Evolutionary conservation across 2,329 filamentous ascomycete species (phyloP).

Genomic region (Neonectria coccinea): DNA sequence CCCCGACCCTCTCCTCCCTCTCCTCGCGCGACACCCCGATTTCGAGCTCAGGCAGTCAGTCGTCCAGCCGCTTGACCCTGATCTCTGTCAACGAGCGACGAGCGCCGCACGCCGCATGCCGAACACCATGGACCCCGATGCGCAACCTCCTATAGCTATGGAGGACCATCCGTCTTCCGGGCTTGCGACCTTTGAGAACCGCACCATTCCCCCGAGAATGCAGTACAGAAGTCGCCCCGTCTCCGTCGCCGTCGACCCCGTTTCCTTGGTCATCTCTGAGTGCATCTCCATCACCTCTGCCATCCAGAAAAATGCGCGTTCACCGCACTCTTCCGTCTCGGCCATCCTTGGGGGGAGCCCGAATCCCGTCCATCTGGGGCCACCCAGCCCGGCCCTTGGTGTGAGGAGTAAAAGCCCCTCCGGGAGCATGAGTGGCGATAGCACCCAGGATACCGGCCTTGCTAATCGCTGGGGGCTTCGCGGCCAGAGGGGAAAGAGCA

Average conservation of each 20-base stretch:
- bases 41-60: background rate
- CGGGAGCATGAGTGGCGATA: slow-evolving; percentile 53
- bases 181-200: slow-evolving; percentile 37
- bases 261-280: slow-evolving; percentile 96
- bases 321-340: slow-evolving; percentile 94
- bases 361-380: slow-evolving; percentile 66
- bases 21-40: slow-evolving; percentile 5
- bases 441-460: slow-evolving; percentile 66
- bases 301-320: slow-evolving; percentile 97
- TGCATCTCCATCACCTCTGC: slow-evolving; percentile 98
- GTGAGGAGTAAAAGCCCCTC: slow-evolving; percentile 57
- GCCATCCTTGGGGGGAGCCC: slow-evolving; percentile 88
- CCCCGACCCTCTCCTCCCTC: slow-evolving; percentile 14
- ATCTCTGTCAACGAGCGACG: slow-evolving; percentile 28
- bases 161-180: slow-evolving; percentile 41
- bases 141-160: slow-evolving; percentile 41
- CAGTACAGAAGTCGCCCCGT: slow-evolving; percentile 72
- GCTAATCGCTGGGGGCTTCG: slow-evolving; percentile 92
- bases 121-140: slow-evolving; percentile 51
- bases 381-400: slow-evolving; percentile 56
- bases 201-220: slow-evolving; percentile 59
- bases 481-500: slow-evolving; percentile 95
- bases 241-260: slow-evolving; percentile 87
- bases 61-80: slow-evolving; percentile 31
- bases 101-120: slow-evolving; percentile 13